Base-by-base conservation (phyloP, 345 rosid genomes). In the Sisymbrium irio region DNA sequence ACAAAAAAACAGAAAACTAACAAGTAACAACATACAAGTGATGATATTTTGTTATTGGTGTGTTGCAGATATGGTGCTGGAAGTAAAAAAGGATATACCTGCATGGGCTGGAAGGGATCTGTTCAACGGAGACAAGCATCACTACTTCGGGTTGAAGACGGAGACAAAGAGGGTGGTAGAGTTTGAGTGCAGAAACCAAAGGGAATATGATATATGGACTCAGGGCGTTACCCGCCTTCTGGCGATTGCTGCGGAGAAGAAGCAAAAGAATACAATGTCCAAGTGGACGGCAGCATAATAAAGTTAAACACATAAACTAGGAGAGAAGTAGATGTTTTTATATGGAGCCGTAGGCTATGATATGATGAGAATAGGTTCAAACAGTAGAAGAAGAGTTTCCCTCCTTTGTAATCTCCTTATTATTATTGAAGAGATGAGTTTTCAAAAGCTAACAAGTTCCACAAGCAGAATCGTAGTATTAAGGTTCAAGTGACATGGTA, bases 61-160 rank as follows among this genome's bases (percentile, higher is more conserved):
- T 2, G 30, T 20, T 69, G 74, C 89, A 91, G 97, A 82, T 82
- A 82, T 84, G 56, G 90, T 95, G 35, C 10, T 85, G 62, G 97
- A 85, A 51, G 96, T 91, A 41, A 80, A 81, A 82, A 86, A 79
- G 71, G 92, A 89, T 77, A 65, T 91, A 84, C 80, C 95, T 4
- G 92, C 99, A 15, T 95, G 96, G 97, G 88, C 97, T 0, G 99
- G 97, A 8, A 87, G 99, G 75, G 90, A 87, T 66, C 55, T 89
- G 44, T 82, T 88, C n/a, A 83, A 91, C 12, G 88, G 93, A 17
- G 88, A 89, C 33, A 89, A 85, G 63, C 79, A 89, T 9, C 79
- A 81, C 33, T 91, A 95, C 87, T 95, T 91, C 25, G 99, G 96
- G 20, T 74, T 89, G 66, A 88, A 86, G 80, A 92, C 97, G 0